Evolutionary conservation across 257 asterid genomes (phyloP), one percentile per base, ranked within the genome.

Genomic region (Penstemon davidsonii): DNA sequence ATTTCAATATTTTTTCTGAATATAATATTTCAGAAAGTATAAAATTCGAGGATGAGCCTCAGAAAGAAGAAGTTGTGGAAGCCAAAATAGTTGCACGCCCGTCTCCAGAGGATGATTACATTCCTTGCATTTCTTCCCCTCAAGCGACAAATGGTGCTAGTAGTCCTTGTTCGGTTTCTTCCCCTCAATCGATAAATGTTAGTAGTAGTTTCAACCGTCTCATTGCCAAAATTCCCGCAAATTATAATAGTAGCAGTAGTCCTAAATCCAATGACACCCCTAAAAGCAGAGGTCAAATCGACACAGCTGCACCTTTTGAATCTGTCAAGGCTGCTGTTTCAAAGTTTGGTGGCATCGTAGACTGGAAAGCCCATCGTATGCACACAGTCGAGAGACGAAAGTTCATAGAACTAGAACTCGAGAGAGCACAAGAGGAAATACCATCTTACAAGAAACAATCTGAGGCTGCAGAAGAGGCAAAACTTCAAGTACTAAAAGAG

Each of bases 281-380:
- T 25, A 25, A 25, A 13, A 72, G 63, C 52, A 82, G 81, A 70
- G 81, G 76, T 71, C 89, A 86, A 18, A 79, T 95, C 8, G 99
- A 89, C 81, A 95, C 99, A 15, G 79, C 98, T 38, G 81, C 95
- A 1, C 99, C 99, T 45, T 76, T 95, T 66, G 96, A 91, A 79
- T 95, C 99, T 10, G 99, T 95, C 49, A 95, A 91, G 82, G 93
- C 92, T 51, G 99, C 99, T 59, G 99, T 95, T 69, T 95, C 97
- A 0, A 95, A 85, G 84, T 95, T 95, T 52, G 99, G 99, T 8
- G 99, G 98, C 42, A 95, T 95, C 54, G 96, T 95, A 36, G 99
- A 95, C 80, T 95, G 99, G 99, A 95, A 95, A 79, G 99, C 99
- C 61, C 97, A 95, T 75, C 87, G 90, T 15, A 80, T 79, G 58